phyloP scores from a whole-genome alignment of 257 asterid genomes.

The Solanum neorickii region DNA sequence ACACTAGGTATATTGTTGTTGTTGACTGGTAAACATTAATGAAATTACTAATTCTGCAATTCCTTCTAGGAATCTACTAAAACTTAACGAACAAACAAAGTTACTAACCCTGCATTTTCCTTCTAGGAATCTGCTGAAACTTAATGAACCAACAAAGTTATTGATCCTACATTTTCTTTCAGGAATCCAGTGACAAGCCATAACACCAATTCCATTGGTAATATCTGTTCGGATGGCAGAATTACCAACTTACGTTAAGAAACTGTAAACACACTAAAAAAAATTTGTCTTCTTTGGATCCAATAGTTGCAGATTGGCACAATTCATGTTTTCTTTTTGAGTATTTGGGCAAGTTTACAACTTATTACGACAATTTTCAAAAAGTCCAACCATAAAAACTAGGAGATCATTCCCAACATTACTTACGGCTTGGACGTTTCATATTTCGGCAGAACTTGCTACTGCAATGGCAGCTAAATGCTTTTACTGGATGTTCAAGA shows the following conservation, averaged over 20 bases:
- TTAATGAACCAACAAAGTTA: not conserved
- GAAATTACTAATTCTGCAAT: not conserved
- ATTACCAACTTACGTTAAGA: not conserved
- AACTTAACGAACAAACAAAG: not conserved
- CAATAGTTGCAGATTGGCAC: not conserved
- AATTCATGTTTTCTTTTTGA: not conserved
- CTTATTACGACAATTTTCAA: not conserved
- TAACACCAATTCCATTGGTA: not conserved
- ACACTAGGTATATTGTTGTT: not conserved
- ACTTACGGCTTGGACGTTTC: conserved; percentile 64
- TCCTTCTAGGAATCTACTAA: not conserved
- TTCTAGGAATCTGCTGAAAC: not conserved
- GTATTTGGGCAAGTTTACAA: not conserved
- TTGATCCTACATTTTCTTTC: not conserved
- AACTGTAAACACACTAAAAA: not conserved
- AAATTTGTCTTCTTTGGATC: not conserved
- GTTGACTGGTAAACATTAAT: not conserved
- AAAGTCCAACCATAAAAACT: not conserved
- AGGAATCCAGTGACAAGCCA: not conserved
- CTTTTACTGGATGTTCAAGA: conserved; percentile 68
- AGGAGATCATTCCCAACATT: not conserved
- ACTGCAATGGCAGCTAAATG: conserved; percentile 69
- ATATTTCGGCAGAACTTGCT: conserved; percentile 80
- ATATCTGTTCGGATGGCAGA: not conserved
- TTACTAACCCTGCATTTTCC: not conserved